Evolutionary conservation across 2,329 filamentous ascomycete species (phyloP).

Genomic region (Graphium sp.): DNA sequence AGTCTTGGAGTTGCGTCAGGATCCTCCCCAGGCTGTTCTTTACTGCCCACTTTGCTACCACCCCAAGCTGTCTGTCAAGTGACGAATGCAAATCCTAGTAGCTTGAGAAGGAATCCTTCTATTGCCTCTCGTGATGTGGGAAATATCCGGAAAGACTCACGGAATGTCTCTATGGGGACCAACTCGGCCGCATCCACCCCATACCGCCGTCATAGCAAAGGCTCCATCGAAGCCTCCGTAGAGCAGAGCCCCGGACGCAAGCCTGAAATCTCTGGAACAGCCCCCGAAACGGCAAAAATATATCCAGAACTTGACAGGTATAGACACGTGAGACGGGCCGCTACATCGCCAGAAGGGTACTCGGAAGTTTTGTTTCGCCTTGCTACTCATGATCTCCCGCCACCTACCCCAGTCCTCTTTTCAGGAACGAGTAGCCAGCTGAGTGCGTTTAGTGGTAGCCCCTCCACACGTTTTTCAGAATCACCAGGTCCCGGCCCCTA

Average conservation of each 20-base stretch:
- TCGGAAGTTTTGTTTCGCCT: slow-evolving; percentile 36
- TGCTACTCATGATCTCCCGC: slow-evolving; percentile 48
- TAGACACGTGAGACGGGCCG: too few relatives aligned
- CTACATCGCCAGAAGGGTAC: too few relatives aligned
- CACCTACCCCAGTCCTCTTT: slow-evolving; percentile 44
- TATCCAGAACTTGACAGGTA: slow-evolving; percentile 49
- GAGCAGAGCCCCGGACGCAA: too few relatives aligned
- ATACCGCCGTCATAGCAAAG: too few relatives aligned
- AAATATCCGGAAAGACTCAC: slow-evolving; percentile 15
- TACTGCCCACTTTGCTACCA: slow-evolving; percentile 13
- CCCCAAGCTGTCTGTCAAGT: slow-evolving; percentile 24
- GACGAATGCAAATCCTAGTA: too few relatives aligned
- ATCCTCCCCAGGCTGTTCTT: too few relatives aligned
- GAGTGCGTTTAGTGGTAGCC: slow-evolving; percentile 49
- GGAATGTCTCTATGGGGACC: slow-evolving; percentile 17
- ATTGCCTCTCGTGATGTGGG: slow-evolving; percentile 21
- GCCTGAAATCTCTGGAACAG: slow-evolving; percentile 17
- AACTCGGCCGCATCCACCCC: slow-evolving; percentile 24
- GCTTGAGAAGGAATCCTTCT: slow-evolving; percentile 30
- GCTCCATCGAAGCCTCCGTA: too few relatives aligned
- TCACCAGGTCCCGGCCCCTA: slow-evolving; percentile 54
- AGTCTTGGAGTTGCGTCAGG: too few relatives aligned
- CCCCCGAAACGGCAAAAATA: slow-evolving; percentile 20
- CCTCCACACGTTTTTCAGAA: slow-evolving; percentile 60
- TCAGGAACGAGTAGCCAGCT: slow-evolving; percentile 38